Evolutionary conservation across 345 rosid genomes (phyloP), one percentile per base, ranked within the genome.

Genomic region (Acer yangbiense): DNA sequence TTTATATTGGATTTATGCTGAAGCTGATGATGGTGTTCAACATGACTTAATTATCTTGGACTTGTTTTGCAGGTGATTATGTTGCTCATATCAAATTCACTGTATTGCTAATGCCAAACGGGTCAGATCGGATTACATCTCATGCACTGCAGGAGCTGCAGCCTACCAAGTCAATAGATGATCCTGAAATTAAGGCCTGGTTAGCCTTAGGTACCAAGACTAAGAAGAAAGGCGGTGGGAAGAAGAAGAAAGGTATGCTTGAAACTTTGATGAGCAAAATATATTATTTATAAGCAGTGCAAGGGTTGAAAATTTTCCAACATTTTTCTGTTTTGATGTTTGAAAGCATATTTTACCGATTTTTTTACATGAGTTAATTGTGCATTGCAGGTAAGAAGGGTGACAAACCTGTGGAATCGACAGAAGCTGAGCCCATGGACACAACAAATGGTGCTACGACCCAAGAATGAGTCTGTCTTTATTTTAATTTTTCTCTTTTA

Each of bases 151-250:
- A 94, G 83, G 95, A 97, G 81, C 79, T 94, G 84, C 88, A 88
- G 75, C 87, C 98, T 14, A 83, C 93, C 0, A 97, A 90, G 82
- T 82, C 92, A 12, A 39, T 90, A 17, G 99, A 93, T 50, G 97
- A 94, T 81, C 98, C 98, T 20, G 98, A 90, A 84, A 91, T 97
- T 88, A 94, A 93, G 83, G 98, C 93, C 3, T 97, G 98, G 99
- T 85, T 97, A 74, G 92, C 99, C 68, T 83, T 97, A 88, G 97
- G 93, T 54, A 88, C 88, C 50, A 97, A 93, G 80, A 90, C 95
- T 69, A 97, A 97, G 90, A 97, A 93, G 88, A 92, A 89, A 54
- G 98, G 98, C 75, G 99, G 98, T 71, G 99, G 98, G 77, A 94
- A 92, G 90, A 97, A 93, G 90, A 97, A 97, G 92, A 97, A 97